Evolutionary conservation across 805 yeast genomes (phyloP), one percentile per base, ranked within the genome.

Genomic region (Saccharomycopsis sp.): DNA sequence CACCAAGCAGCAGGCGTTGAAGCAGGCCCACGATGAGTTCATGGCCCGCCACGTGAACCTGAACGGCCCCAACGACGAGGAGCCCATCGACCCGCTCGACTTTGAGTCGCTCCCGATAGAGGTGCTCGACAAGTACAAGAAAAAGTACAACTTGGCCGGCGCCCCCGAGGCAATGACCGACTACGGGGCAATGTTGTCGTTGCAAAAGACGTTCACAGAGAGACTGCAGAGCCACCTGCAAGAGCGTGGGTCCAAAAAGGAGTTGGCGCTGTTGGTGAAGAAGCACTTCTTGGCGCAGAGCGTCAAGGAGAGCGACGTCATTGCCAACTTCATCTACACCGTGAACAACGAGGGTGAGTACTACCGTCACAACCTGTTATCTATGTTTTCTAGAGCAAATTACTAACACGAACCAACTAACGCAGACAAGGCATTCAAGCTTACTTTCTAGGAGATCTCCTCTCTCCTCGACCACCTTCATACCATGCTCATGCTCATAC

Each of bases 311-410:
- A 76, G 80, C 43, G 97, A 89, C 52, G 76, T 82, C 23, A 77
- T 89, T 30, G 85, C 95, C 27, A 87, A 83, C 53, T 92, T 89
- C 56, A 67, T 92, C 41, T 92, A 89, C 62, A 79, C 83, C 52
- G 87, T 85, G 39, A 77, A 76, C 53, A 80, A 85, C 54, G 84
- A 83, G 52, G 69, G 67, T 45, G 62, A 60, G 54, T 26, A 36
- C 8, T 19, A 9, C 17, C 13, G 12, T n/a, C 10, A n/a, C n/a
- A n/a, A n/a, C n/a, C n/a, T n/a, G 34, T 19, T 19, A 9, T 9
- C n/a, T 17, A 12, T 25, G 15, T 13, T 25, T 19, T n/a, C 12
- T 17, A 13, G 15, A n/a, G 19, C n/a, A 10, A 35, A 15, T 19
- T 13, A 33, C 30, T 34, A 17, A 34, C 37, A n/a, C n/a, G n/a